phyloP scores from a whole-genome alignment of 2,329 filamentous ascomycete species.

The Escovopsis sp. region DNA sequence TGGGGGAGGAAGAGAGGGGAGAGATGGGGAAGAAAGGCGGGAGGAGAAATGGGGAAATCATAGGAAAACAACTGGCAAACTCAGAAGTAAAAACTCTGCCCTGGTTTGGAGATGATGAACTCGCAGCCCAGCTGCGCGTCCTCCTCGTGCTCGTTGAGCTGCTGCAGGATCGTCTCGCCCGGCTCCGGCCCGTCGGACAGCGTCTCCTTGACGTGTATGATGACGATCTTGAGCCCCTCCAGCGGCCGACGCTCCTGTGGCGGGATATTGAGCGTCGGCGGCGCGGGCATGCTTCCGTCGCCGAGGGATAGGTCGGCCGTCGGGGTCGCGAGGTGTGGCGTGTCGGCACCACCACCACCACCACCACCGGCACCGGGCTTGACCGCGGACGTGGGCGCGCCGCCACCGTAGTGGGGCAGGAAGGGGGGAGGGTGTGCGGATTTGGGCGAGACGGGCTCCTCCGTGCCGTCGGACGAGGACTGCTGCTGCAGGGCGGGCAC shows the following conservation, averaged over 20 bases:
- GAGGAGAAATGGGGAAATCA: not conserved
- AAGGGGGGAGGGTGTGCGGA: conserved; percentile 19
- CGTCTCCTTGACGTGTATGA: conserved; percentile 90
- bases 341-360: conserved; percentile 17
- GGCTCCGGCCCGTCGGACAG: conserved; percentile 54
- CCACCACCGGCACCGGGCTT: conserved; percentile 8
- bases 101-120: conserved; percentile 56
- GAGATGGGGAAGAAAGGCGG: not conserved
- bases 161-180: conserved; percentile 49
- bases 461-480: conserved; percentile 13
- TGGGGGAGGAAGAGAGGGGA: not conserved
- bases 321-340: conserved; percentile 31
- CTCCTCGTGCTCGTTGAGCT: conserved; percentile 52
- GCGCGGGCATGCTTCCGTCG: conserved; percentile 14
- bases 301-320: conserved; percentile 28
- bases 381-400: no score
- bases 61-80: not conserved
- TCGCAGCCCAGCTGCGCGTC: conserved; percentile 58
- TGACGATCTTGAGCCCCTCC: conserved; percentile 59
- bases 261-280: conserved; percentile 4
- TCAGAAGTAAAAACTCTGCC: conserved; percentile 42
- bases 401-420: no score
- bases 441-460: conserved; percentile 37
- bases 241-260: conserved; percentile 36
- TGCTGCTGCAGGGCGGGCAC: conserved; percentile 6